Evolutionary conservation across 768 basidiomycete genomes (phyloP), one percentile per base, ranked within the genome.

Genomic region (Podaxis carcinomalis): DNA sequence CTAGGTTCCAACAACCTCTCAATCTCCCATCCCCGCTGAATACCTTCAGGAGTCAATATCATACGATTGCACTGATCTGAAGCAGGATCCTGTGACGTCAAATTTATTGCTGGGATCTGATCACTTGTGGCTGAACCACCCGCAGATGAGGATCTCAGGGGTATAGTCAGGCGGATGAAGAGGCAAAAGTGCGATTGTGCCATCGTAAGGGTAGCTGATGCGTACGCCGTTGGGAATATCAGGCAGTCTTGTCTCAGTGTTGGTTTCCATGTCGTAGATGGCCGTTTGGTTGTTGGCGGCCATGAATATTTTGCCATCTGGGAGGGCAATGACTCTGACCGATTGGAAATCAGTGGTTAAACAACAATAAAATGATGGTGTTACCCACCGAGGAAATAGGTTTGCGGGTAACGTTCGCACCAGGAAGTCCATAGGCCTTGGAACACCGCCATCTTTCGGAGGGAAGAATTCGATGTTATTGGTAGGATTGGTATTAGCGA

Each of bases 401-500:
- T 70, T 72, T 5, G 59, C 67, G 4, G 72, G 72, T 27, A 73
- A 60, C 63, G 61, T 70, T 16, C 69, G 64, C 32, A 67, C 64
- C 19, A 75, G 68, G 64, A 71, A 70, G 10, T 64, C 65, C 3
- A 68, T 67, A 11, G 67, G 70, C 21, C 67, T 68, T 27, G 69
- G 71, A 13, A 71, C 62, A 62, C 74, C 75, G n/a, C 72, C 70
- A 59, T 77, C 76, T 56, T 78, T 78, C 5, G 73, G 67, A 5
- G 77, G 77, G 68, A 70, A 77, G 52, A 77, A 78, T 61, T 77
- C 76, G 53, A 75, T 70, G 51, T 64, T 70, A 55, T 72, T 86
- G 54, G 82, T 80, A 4, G 85, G 84, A 55, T 75, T 78, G 32
- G 80, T 84, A 65, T 88, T 87, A 68, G 86, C 86, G 78, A 86